Evolutionary conservation across 805 yeast species (phyloP), one percentile per base, ranked within the genome.

Genomic region (Saccharomycopsis oosterbeekiorum): DNA sequence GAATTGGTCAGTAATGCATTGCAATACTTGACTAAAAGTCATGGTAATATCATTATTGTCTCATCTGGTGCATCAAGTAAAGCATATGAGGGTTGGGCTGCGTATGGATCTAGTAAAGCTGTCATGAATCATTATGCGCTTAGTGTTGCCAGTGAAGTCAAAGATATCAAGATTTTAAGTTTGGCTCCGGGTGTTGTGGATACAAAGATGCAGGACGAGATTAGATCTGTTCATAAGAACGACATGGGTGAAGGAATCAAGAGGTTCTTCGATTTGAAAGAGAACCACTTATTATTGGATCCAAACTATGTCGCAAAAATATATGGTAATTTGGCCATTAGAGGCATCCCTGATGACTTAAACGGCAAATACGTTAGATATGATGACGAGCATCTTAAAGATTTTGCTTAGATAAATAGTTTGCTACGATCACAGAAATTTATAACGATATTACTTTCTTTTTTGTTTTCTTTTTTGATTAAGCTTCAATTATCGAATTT

Each of bases 151-250:
- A 76, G 74, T 5, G 97, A 91, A 68, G 91, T 88, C 69, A 74
- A 78, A 1, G 77, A 74, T 0, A 73, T 90, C n/a, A 72, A 74
- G 41, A 76, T 86, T 2, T 74, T 91, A 11, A 78, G 97, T 0
- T 79, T 94, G 26, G 97, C 97, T 0, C 98, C 98, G 0, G 98
- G 99, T 3, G 96, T 90, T 1, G 97, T 94, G 1, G 89, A 89
- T 70, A 93, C 99, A 0, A 76, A 76, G 21, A 93, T 94, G 98
- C 98, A 94, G 74, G 70, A 66, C 8, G 85, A 83, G 60, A 91
- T 93, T 61, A 82, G 98, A 67, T 86, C 63, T 55, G 56, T 60
- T 42, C 76, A 81, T 65, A 83, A 84, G 1, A 65, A 68, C 3
- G 75, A 75, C 34, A 92, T 92, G 97, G 74, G 77, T 0, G 83